Evolutionary conservation across 768 basidiomycete species (phyloP).

Genomic region (Kwoniella heveanensis): DNA sequence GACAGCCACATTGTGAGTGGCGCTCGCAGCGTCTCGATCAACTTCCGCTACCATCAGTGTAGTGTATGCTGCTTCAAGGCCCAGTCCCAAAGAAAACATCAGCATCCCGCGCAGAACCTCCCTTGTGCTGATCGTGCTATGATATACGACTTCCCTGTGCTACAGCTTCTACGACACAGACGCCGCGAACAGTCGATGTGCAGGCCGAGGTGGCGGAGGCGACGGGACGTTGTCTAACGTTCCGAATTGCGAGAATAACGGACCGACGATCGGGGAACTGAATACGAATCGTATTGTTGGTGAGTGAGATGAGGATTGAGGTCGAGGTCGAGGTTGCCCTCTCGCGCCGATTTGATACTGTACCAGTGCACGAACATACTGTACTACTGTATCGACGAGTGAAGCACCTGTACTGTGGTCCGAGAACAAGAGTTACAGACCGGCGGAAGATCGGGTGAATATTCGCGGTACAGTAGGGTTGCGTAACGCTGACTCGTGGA

Average conservation of each 20-base stretch:
- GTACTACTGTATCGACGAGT: too few species aligned
- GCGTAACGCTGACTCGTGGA: too few species aligned
- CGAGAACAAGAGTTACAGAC: too few species aligned
- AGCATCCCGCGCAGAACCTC: too few species aligned
- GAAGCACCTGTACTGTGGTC: too few species aligned
- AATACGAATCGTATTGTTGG: background rate
- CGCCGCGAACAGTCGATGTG: conserved; percentile 2
- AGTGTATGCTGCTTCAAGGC: background rate
- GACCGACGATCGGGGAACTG: background rate
- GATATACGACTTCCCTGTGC: too few species aligned
- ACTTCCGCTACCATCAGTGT: background rate
- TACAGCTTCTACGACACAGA: background rate
- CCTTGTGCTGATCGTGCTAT: too few species aligned
- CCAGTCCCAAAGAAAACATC: too few species aligned
- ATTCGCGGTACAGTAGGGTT: too few species aligned
- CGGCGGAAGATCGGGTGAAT: too few species aligned
- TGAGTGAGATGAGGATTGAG: background rate
- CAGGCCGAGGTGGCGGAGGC: background rate
- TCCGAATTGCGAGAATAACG: conserved; percentile 5
- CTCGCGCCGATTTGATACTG: background rate
- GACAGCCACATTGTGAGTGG: background rate
- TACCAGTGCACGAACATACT: too few species aligned
- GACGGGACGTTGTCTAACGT: background rate
- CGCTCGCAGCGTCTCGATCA: background rate
- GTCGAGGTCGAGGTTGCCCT: background rate